Base-by-base conservation (phyloP, 2,329 filamentous ascomycete species). In the Ceratocystis smalleyi region DNA sequence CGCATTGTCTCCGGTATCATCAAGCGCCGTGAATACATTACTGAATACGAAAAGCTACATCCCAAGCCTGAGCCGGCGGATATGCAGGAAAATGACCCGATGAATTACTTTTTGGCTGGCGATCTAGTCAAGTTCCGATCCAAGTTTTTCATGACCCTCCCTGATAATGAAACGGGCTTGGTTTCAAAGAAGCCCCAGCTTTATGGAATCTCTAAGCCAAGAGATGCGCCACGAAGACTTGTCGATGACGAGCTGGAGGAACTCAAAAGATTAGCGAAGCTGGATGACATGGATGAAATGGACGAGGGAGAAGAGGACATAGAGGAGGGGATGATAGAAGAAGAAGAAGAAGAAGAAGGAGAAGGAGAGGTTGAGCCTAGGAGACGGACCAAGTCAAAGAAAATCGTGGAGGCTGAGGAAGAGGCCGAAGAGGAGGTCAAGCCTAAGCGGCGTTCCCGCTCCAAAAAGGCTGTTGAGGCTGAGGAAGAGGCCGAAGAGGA, bases 151-250 rank as follows among this genome's bases (percentile, higher is more conserved):
- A 61, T 63, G 49, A 57, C 12, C 17, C 40, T 65, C 10, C 64
- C 64, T 6, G 64, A 65, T 35, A 65, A 65, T 24, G 64, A 65
- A 17, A 65, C 64, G 2, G 64, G 64, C n/a, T 22, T 63, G 32
- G 43, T 54, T 6, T 32, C 51, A 24, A 63, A 59, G 32, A 59
- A 27, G 32, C 49, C 24, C 4, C 51, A 63, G 22, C 43, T 62
- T 8, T 65, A 63, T 32, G 64, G 64, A 6, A 45, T 65, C 10
- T 43, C 62, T 1, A 55, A 55, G 7, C 51, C 51, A 5, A 55
- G 51, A 32, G 51, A 55, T n/a, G 51, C 27, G 15, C 51, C 51
- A 32, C 24, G 51, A 17, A 55, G n/a, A 12, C 1, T 55, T 12
- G 32, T 43, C 5, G 45, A 54, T 22, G 40, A 27, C 24, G 51